Evolutionary conservation across 805 yeast species (phyloP).

Genomic region (Lachancea nothofagi): DNA sequence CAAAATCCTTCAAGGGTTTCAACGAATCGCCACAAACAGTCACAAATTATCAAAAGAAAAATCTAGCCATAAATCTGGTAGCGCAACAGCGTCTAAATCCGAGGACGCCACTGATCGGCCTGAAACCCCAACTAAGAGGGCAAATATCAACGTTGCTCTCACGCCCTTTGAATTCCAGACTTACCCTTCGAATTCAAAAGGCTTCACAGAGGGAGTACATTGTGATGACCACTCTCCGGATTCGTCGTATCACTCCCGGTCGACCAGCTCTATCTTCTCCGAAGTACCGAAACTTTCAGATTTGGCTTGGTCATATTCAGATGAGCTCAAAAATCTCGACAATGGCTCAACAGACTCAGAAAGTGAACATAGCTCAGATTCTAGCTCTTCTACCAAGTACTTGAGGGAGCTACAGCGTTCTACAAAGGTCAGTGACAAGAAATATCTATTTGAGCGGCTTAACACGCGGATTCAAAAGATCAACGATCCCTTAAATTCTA

Average conservation of each 20-base stretch:
- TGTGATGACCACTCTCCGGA: constrained; percentile 8
- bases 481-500: not conserved
- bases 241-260: constrained; percentile 22
- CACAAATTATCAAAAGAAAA: constrained; percentile 3
- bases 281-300: constrained; percentile 23
- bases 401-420: constrained; percentile 27
- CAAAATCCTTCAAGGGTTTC: constrained; percentile 19
- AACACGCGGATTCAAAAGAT: constrained; percentile 9
- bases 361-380: constrained; percentile 6
- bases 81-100: not conserved
- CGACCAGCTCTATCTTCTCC: constrained; percentile 25
- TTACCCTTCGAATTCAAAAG: not conserved
- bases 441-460: constrained; percentile 29
- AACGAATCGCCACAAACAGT: constrained; percentile 13
- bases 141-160: constrained; percentile 12
- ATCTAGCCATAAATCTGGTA: not conserved
- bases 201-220: constrained; percentile 1
- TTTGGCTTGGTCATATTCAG: constrained; percentile 19
- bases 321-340: constrained; percentile 16
- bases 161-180: constrained; percentile 8
- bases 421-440: constrained; percentile 31
- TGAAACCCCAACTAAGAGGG: constrained; percentile 1
- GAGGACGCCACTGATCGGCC: constrained; percentile 1
- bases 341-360: constrained; percentile 11
- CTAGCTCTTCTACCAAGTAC: constrained; percentile 20